Evolutionary conservation across 257 asterid genomes (phyloP).

Genomic region (Plantago ovata): DNA sequence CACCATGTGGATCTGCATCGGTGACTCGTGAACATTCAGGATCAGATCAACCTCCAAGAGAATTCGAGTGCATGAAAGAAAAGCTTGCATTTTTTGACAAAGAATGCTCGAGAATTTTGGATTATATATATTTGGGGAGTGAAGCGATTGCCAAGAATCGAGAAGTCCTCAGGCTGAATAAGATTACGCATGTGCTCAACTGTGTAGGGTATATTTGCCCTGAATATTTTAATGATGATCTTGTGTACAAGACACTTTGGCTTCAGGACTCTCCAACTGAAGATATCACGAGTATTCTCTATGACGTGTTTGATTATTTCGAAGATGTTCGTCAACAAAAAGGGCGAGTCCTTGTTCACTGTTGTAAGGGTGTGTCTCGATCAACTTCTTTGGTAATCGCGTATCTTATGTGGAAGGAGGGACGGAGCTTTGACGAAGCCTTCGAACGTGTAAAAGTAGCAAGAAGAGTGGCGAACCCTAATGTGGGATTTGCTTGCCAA

Average conservation of each 20-base stretch:
- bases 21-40: conserved; percentile 38
- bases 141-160: conserved; percentile 76
- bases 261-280: conserved; percentile 88
- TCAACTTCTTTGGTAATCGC: conserved; percentile 95
- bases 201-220: conserved; percentile 86
- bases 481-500: conserved; percentile 93
- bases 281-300: conserved; percentile 87
- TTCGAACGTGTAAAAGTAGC: conserved; percentile 77
- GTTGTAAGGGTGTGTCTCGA: conserved; percentile 89
- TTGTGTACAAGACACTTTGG: conserved; percentile 90
- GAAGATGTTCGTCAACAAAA: conserved; percentile 81
- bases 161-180: conserved; percentile 57
- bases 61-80: conserved; percentile 61
- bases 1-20: conserved; percentile 69
- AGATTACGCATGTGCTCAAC: conserved; percentile 87
- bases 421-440: conserved; percentile 81
- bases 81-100: conserved; percentile 79
- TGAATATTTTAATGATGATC: conserved; percentile 72
- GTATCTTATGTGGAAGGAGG: conserved; percentile 90
- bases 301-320: conserved; percentile 86
- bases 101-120: conserved; percentile 82
- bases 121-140: conserved; percentile 76
- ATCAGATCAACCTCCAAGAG: conserved; percentile 37
- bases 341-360: conserved; percentile 88
- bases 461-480: conserved; percentile 85